These are phyloP conservation scores for Naganishia liquefaciens DNA, from an alignment of 1,284 basidiomycete species.

Conservation along the genomic window DNA sequence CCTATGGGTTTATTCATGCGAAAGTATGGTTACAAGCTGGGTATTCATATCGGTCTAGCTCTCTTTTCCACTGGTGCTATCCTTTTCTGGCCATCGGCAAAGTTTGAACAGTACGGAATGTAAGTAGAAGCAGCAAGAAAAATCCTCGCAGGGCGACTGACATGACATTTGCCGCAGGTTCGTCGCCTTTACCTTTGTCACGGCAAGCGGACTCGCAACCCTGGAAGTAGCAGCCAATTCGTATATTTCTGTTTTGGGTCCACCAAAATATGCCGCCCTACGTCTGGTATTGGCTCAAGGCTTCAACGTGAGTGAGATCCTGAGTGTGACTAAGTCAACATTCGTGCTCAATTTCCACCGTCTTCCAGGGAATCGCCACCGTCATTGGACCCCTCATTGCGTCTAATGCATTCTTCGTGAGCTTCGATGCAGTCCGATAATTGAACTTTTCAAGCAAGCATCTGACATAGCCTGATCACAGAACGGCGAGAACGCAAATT, in stretches of 20 bases:
- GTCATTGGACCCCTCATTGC: constrained; percentile 44
- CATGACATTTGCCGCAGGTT: neutral
- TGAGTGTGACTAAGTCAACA: neutral
- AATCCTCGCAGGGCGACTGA: neutral
- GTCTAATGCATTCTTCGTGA: constrained; percentile 42
- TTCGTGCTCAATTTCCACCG: neutral
- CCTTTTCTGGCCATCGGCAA: constrained; percentile 44
- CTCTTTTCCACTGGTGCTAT: constrained; percentile 35
- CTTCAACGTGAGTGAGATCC: constrained; percentile 37
- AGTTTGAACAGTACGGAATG: constrained; percentile 36
- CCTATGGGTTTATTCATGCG: constrained; percentile 46
- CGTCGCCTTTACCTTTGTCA: constrained; percentile 43
- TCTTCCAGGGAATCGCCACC: constrained; percentile 41
- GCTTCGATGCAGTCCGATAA: neutral
- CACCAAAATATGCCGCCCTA: constrained; percentile 40
- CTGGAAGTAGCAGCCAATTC: constrained; percentile 45
- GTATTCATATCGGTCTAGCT: constrained; percentile 44
- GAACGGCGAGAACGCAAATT: constrained; percentile 37
- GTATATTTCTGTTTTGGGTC: constrained; percentile 44
- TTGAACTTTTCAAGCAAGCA: neutral
- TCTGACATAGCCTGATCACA: neutral
- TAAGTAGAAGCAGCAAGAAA: constrained; percentile 26
- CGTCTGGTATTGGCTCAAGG: constrained; percentile 43
- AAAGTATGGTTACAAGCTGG: constrained; percentile 43
- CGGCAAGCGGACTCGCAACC: constrained; percentile 42